Evolutionary conservation across 2,329 filamentous ascomycete genomes (phyloP).

Genomic region (Chrysosphaeria jannelii): DNA sequence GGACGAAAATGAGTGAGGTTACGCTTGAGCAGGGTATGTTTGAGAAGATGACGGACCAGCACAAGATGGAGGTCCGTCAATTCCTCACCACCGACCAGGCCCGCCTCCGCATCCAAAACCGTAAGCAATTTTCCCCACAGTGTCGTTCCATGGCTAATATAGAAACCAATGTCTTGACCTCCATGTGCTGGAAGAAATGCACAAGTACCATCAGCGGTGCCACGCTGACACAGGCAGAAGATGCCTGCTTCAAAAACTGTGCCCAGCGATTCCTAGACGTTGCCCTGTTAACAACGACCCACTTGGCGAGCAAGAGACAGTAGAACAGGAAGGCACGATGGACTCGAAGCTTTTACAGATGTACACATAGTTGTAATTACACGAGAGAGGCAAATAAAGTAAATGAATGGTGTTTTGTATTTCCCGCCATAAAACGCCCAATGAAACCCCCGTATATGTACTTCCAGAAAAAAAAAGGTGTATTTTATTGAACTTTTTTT

Average conservation of each 20-base stretch:
- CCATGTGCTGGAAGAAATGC: slow-evolving; percentile 90
- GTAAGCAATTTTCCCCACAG: not conserved
- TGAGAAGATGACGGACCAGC: slow-evolving; percentile 52
- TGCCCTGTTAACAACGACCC: slow-evolving; percentile 57
- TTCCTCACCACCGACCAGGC: slow-evolving; percentile 50
- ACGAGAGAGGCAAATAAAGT: too few species aligned
- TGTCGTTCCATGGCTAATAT: not conserved
- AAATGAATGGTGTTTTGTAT: too few species aligned
- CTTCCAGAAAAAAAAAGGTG: not conserved
- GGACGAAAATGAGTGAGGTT: too few species aligned
- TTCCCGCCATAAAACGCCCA: not conserved
- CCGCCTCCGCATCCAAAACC: slow-evolving; percentile 15
- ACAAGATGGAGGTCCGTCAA: slow-evolving; percentile 67
- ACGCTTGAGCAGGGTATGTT: too few species aligned
- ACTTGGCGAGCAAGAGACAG: slow-evolving; percentile 34
- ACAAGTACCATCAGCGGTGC: slow-evolving; percentile 39
- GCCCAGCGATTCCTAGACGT: slow-evolving; percentile 83
- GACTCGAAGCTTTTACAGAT: too few species aligned
- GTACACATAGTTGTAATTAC: too few species aligned
- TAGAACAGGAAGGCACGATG: not conserved
- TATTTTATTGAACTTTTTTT: slow-evolving; percentile 1
- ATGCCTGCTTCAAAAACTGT: slow-evolving; percentile 68
- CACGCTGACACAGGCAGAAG: slow-evolving; percentile 47
- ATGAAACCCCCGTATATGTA: not conserved
- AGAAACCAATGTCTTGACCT: slow-evolving; percentile 26